Evolutionary conservation across 345 rosid genomes (phyloP), one percentile per base, ranked within the genome.

Genomic region (Noccaea caerulescens): DNA sequence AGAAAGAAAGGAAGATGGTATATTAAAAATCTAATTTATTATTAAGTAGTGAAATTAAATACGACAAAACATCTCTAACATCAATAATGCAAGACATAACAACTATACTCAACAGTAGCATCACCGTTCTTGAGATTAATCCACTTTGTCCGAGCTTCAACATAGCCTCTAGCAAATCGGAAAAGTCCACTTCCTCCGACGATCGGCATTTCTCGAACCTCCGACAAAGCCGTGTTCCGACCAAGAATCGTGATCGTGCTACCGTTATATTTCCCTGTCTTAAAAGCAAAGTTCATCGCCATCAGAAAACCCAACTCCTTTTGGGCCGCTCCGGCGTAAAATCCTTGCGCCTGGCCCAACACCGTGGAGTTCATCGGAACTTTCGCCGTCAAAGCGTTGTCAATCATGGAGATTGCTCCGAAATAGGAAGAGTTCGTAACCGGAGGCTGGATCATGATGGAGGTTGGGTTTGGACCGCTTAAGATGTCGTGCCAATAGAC

Each of bases 151-250:
- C 54, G 73, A 1, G 85, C 85, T 54, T 84, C 76, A 25, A 79
- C 96, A 76, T 87, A 91, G 0, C 97, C 97, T 58, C 90, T 73
- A 1, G 88, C 93, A 63, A 88, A 86, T 57, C 93, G 81, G 85
- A 91, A 83, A 34, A 88, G 80, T 8, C 97, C 96, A 72, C 88
- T 84, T 37, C 96, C 96, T 34, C 90, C 86, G 34, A 88, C 60
- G 65, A 91, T 84, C 10, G 96, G 91, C 91, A 91, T 83, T 77
- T 89, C 97, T 57, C 97, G 80, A 34, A 82, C 82, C 55, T 74
- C 71, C 4, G 81, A 58, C 45, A 84, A 14, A 47, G 83, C 84
- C 1, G 76, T 37, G 77, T 88, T 88, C 83, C 86, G 81, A 39
- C 97, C 97, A 44, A 90, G 65, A 41, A 90, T 69, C 6, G 94